Base-by-base conservation (phyloP, 495 filamentous ascomycete genomes). In the Hypoxylon lienhwacheense region DNA sequence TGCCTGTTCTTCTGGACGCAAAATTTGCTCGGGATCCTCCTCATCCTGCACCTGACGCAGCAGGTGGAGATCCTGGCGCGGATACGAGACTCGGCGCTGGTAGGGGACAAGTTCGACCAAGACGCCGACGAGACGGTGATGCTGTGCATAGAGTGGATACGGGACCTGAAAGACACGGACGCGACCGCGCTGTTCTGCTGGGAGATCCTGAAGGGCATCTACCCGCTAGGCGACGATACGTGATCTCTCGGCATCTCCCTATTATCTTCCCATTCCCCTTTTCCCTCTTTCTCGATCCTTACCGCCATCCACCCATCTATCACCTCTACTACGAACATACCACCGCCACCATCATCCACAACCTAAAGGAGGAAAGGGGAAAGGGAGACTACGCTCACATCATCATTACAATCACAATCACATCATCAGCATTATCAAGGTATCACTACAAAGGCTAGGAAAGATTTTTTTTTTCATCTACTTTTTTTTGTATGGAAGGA, bases 1-100 rank as follows among this genome's bases (percentile, higher is more conserved):
- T 79, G 77, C 39, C 54, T 77, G 8, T 84, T 84, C 50, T 77
- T 80, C 53, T 85, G 81, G 74, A 78, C 76, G 21, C 77, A 82
- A 46, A 82, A 77, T 41, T 71, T 83, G 39, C 70, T 85, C 17
- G 75, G 75, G 2, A 77, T 84, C 11, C 70, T 85, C 20, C 52
- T 85, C 14, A 70, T 84, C 22, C 53, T 84, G 34, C 76, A 79
- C 31, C 67, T 82, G 59, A 77, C 72, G 28, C 67, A 62, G 11
- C 73, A 76, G 33, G 74, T 78, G 45, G 71, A 74, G 6, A 71
- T 77, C 26, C 60, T 85, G 16, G 17, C 62, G 8, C 56, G 70
- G 31, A 78, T 83, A 54, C 54, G 76, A 12, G 53, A n/a, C n/a
- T n/a, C 51, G 7, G 68, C 69, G 10, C 49, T 73, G 44, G 77